Conservation (phyloP, 2,329 filamentous ascomycete genomes). For the Apiospora arundinis region DNA sequence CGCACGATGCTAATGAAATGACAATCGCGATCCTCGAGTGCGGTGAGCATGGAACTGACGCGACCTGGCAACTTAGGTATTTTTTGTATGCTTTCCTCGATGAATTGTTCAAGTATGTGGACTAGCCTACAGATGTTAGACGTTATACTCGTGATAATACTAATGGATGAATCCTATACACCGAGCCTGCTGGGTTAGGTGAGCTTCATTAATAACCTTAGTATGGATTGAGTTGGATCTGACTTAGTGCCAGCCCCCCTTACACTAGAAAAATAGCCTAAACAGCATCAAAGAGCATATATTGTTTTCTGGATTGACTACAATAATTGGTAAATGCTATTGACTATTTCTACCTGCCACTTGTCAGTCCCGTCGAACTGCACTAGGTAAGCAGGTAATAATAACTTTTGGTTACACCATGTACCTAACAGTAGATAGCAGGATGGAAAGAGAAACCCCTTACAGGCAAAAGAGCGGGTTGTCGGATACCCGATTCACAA, state of each 20-base stretch:
- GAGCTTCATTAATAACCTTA: background rate
- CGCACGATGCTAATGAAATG: slow-evolving; percentile 1
- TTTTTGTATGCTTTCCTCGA: background rate
- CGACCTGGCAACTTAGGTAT: background rate
- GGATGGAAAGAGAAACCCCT: background rate
- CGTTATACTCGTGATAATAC: background rate
- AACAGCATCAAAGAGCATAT: background rate
- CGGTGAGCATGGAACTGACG: background rate
- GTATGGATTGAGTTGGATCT: background rate
- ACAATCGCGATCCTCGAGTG: background rate
- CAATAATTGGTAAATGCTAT: background rate
- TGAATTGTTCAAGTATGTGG: background rate
- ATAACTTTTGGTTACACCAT: too few relatives aligned
- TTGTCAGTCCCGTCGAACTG: background rate
- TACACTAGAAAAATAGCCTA: background rate
- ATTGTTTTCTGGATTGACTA: background rate
- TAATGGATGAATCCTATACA: background rate
- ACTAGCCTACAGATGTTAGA: background rate
- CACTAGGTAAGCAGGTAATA: too few relatives aligned
- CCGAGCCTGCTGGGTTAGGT: background rate
- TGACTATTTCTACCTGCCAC: too few relatives aligned
- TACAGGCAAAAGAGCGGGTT: background rate
- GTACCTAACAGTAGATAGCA: background rate
- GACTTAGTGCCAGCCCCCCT: background rate
- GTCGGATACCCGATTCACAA: background rate